Base-by-base conservation (phyloP, 176 grass and related monocot species). In the Cenchrus purpureus region DNA sequence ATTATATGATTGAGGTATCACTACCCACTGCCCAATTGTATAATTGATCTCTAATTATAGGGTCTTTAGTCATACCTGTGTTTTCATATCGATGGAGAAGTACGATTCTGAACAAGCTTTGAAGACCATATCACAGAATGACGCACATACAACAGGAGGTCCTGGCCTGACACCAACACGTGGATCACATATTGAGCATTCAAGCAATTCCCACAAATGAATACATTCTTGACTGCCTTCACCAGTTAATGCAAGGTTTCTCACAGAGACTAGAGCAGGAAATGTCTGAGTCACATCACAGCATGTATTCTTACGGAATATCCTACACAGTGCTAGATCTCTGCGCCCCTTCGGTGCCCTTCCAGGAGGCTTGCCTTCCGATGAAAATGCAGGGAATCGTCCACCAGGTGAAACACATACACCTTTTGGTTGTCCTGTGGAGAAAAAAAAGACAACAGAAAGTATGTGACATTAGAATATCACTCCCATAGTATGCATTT, bases 101-200 rank as follows among this genome's bases (percentile, higher is more conserved):
- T 96, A 99, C 11, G 97, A 92, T 15, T 90, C 87, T 49, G 90
- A 87, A 55, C 97, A 99, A 59, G 94, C 88, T 74, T 99, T 50
- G 12, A 92, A 92, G 76, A 99, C 91, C 97, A 91, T 96, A 76
- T 94, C 68, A 8, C 97, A 99, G 80, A 96, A 99, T 22, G 93
- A 89, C 51, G 84, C 65, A 46, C 97, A 99, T 62, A 99, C 68
- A 61, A 86, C 68, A 59, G 97, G 97, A 60, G 90, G 97, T 69
- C 97, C 93, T 65, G 91, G 46, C 54, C 76, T 87, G 79, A 92
- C 80, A 71, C 97, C 97, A 7, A 92, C 78, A 44, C 78, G 79
- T 60, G 91, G 97, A 81, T 99, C 91, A 59, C 97, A 99, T 73
- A 99, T 89, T n/a, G 97, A 96, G 86, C 93, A 96, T 79, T 99